Evolutionary conservation across 1,284 basidiomycete species (phyloP).

Genomic region (Trichosporon sp.): DNA sequence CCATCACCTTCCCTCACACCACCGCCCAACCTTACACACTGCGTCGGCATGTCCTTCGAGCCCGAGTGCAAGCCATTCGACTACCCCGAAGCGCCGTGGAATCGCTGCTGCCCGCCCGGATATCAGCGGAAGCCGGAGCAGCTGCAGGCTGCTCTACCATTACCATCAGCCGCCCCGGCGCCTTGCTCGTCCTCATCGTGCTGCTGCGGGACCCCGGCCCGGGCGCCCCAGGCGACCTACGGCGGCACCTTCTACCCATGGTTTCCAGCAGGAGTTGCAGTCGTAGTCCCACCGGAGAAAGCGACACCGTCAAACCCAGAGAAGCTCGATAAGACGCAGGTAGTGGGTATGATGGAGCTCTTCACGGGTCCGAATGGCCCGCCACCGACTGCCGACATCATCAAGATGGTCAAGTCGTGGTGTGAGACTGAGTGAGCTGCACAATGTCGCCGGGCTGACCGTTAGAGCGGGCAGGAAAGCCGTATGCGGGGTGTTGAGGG

Average conservation of each 20-base stretch:
- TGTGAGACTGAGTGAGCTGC: background rate
- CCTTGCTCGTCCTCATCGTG: background rate
- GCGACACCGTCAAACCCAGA: background rate
- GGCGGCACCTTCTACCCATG: background rate
- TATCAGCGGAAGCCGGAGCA: background rate
- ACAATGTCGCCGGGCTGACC: background rate
- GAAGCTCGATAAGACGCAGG: background rate
- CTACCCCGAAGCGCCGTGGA: conserved; percentile 8
- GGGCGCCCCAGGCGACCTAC: background rate
- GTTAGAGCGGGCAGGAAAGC: background rate
- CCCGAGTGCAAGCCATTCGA: background rate
- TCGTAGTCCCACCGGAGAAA: background rate
- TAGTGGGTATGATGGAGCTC: background rate
- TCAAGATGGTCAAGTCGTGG: background rate
- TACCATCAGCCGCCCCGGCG: background rate
- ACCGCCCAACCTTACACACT: background rate
- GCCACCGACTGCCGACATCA: background rate
- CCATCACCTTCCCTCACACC: background rate
- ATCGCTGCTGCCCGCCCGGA: background rate
- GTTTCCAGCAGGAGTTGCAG: background rate
- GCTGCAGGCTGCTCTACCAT: background rate
- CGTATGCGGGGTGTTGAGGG: background rate
- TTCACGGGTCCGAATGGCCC: background rate
- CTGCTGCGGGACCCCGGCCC: background rate
- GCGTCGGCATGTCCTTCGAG: background rate